Evolutionary conservation across 176 grass and related monocot species (phyloP).

Genomic region (Aegilops longissima): DNA sequence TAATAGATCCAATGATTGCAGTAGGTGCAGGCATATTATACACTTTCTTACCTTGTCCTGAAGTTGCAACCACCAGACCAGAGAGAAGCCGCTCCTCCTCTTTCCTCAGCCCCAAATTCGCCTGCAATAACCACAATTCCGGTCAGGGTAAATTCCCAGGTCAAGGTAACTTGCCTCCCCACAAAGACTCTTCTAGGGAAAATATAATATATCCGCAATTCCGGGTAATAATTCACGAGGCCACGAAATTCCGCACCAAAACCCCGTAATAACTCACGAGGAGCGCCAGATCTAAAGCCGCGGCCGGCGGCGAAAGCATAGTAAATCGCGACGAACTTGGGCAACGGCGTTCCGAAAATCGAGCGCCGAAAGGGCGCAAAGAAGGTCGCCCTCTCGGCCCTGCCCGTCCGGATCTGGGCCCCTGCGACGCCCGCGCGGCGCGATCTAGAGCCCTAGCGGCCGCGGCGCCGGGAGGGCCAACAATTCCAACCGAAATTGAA

Average conservation of each 20-base stretch:
- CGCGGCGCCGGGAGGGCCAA: neutral
- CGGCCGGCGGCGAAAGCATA: neutral
- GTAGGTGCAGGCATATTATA: neutral
- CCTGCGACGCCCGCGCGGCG: too few species aligned
- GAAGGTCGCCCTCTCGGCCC: too few species aligned
- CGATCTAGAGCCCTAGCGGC: too few species aligned
- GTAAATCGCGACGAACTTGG: neutral
- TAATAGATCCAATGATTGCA: neutral
- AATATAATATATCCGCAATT: neutral
- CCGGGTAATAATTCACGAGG: neutral
- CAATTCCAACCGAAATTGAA: neutral
- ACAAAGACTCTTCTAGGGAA: neutral
- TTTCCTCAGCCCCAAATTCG: neutral
- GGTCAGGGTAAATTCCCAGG: neutral
- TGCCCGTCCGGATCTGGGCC: too few species aligned
- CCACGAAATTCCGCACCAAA: neutral
- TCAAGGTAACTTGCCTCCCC: neutral
- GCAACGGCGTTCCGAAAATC: neutral
- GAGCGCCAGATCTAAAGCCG: neutral
- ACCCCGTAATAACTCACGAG: too few species aligned
- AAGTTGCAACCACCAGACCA: neutral
- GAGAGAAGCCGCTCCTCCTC: neutral
- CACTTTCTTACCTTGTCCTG: constrained; percentile 2
- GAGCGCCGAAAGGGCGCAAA: neutral
- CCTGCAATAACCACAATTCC: neutral